These are phyloP conservation scores for Corynascus novoguineensis DNA, from an alignment of 495 filamentous ascomycete genomes.

Conservation along the genomic window DNA sequence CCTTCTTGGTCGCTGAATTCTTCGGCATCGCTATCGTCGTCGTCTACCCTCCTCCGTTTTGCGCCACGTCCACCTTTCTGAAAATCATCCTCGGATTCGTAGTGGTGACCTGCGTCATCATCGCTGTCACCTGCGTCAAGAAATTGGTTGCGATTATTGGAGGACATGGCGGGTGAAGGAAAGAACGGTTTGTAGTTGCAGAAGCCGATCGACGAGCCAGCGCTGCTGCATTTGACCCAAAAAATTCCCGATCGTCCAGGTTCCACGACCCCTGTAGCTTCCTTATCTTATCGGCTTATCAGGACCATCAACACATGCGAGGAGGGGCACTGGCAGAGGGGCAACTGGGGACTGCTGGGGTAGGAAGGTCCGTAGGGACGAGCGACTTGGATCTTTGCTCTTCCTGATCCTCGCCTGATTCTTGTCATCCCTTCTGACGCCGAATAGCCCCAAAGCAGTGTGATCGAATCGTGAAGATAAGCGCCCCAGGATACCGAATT, in stretches of 20 bases:
- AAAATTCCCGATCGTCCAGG: not conserved
- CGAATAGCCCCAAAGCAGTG: not conserved
- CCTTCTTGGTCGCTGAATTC: conserved; percentile 31
- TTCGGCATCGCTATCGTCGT: conserved; percentile 38
- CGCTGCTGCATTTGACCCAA: not conserved
- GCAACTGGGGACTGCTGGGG: not conserved
- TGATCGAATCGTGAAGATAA: not conserved
- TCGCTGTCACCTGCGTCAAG: conserved; percentile 67
- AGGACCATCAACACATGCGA: not conserved
- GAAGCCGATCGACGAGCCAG: not conserved
- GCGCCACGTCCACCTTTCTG: conserved; percentile 55
- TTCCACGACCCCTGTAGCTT: too few relatives aligned
- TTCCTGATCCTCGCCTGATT: not conserved
- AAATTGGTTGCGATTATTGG: conserved; percentile 69
- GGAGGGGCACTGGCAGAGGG: conserved; percentile 10
- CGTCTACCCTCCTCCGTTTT: conserved; percentile 61
- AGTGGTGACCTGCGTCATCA: conserved; percentile 56
- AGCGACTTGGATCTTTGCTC: not conserved
- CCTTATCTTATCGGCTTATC: conserved; percentile 19
- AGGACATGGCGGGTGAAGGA: conserved; percentile 45
- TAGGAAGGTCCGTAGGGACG: conserved; percentile 7
- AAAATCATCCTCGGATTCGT: conserved; percentile 65
- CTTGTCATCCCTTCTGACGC: not conserved
- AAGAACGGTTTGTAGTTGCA: not conserved
- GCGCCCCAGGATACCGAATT: not conserved